Conservation (phyloP, 768 basidiomycete genomes). For the Favolaschia claudopus region DNA sequence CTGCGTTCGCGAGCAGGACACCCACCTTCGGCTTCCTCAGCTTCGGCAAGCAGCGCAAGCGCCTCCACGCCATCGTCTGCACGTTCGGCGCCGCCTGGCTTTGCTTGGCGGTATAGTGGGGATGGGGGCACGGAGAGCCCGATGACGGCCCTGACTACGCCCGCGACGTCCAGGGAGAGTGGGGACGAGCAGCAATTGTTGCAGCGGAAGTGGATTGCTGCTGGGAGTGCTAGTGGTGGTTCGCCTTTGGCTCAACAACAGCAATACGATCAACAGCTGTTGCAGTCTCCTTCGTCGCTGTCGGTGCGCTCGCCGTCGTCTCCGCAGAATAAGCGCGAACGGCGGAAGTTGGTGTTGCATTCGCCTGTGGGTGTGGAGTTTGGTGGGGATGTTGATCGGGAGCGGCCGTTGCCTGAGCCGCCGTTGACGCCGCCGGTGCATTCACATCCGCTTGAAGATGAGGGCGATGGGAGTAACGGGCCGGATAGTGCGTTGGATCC, state of each 20-base stretch:
- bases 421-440: slow-evolving; percentile 21
- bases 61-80: slow-evolving; percentile 16
- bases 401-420: too few species aligned
- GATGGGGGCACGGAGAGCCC: slow-evolving; percentile 13
- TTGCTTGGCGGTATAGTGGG: not conserved
- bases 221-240: too few species aligned
- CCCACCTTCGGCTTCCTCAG: not conserved
- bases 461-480: slow-evolving; percentile 12
- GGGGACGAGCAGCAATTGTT: not conserved
- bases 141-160: slow-evolving; percentile 22
- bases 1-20: not conserved
- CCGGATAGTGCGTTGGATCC: slow-evolving; percentile 14
- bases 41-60: not conserved
- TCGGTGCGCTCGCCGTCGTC: not conserved
- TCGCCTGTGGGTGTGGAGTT: slow-evolving; percentile 9
- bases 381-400: not conserved
- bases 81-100: slow-evolving; percentile 1
- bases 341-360: slow-evolving; percentile 15
- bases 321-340: slow-evolving; percentile 17
- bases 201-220: not conserved
- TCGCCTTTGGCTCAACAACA: too few species aligned
- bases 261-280: too few species aligned
- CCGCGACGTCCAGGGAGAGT: not conserved
- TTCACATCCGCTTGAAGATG: slow-evolving; percentile 26
- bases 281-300: too few species aligned